A percentile compares a stretch with the other conserved stretches of the same genome.
Conservation (phyloP, 2,329 filamentous ascomycete species). For the Stromatinia cepivora region DNA sequence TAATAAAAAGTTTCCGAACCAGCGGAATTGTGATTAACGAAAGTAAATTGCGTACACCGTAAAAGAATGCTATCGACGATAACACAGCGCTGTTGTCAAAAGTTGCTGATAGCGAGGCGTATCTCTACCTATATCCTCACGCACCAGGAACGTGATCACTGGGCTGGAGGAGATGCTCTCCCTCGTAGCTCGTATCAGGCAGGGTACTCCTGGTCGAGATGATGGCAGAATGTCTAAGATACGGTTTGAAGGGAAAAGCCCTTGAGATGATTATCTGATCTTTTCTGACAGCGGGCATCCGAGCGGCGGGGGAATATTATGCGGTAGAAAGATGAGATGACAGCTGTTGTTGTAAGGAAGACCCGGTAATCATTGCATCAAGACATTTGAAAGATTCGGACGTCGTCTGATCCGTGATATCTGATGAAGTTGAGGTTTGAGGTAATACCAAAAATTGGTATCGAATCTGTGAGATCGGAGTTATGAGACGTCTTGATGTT, state of each 20-base stretch:
- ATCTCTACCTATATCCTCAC: conserved; percentile 44
- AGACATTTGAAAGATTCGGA: conserved; percentile 14
- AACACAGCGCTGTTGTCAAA: conserved; percentile 44
- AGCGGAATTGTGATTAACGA: conserved; percentile 44
- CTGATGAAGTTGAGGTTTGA: conserved; percentile 17
- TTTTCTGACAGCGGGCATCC: conserved; percentile 56
- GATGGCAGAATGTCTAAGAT: conserved; percentile 41
- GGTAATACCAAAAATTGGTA: background rate
- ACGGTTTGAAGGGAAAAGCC: conserved; percentile 48
- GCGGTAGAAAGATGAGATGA: conserved; percentile 16
- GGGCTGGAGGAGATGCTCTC: conserved; percentile 38
- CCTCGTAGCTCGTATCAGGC: conserved; percentile 43
- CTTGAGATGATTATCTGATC: conserved; percentile 53
- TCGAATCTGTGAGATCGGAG: conserved; percentile 14
- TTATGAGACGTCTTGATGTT: conserved; percentile 19
- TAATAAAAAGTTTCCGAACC: conserved; percentile 53
- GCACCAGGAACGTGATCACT: conserved; percentile 34
- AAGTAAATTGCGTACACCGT: conserved; percentile 38
- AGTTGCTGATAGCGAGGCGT: conserved; percentile 23
- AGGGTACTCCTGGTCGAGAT: conserved; percentile 39
- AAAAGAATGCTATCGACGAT: conserved; percentile 55
- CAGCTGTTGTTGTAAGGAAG: background rate
- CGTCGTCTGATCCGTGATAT: conserved; percentile 20
- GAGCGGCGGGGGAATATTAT: conserved; percentile 42
- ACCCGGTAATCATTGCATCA: conserved; percentile 15